A percentile compares a stretch with the other conserved stretches of the same genome.
phyloP scores from a whole-genome alignment of 2,329 filamentous ascomycete genomes.

The Diaporthe sp. region DNA sequence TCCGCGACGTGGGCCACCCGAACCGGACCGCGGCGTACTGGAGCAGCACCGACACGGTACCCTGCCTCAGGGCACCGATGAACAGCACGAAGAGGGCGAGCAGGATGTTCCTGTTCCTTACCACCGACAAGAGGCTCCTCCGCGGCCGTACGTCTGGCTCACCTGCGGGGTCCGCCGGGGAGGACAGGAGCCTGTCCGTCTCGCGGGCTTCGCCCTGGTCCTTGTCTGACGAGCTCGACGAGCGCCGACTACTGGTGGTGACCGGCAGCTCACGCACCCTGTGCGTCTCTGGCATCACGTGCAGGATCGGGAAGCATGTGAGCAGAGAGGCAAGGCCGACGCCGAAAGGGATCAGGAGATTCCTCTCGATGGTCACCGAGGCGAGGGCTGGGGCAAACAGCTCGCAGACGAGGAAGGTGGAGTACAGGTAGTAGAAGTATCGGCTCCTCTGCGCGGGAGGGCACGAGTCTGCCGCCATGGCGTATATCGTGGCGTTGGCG shows the following conservation, averaged over 20 bases:
- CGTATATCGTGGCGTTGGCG: conserved; percentile 41
- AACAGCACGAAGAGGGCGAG: conserved; percentile 41
- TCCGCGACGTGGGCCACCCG: conserved; percentile 39
- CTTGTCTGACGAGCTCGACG: conserved; percentile 33
- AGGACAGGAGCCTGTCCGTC: conserved; percentile 32
- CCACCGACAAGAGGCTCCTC: conserved; percentile 13
- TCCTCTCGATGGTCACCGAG: conserved; percentile 37
- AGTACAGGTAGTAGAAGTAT: conserved; percentile 43
- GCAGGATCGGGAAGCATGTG: conserved; percentile 36
- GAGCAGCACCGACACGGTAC: conserved; percentile 38
- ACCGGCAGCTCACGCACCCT: too few species aligned
- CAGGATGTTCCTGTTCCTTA: conserved; percentile 36
- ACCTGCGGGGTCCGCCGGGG: neutral
- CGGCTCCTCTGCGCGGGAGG: conserved; percentile 39
- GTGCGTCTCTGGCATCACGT: conserved; percentile 40
- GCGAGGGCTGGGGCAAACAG: conserved; percentile 39
- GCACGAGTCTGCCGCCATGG: conserved; percentile 41
- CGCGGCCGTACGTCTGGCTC: neutral
- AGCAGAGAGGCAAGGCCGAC: conserved; percentile 34
- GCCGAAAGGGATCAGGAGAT: conserved; percentile 37
- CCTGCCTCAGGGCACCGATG: conserved; percentile 39
- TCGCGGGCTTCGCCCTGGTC: conserved; percentile 35
- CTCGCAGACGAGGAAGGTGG: conserved; percentile 41
- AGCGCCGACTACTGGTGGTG: neutral
- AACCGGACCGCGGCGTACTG: conserved; percentile 41